Conservation (phyloP, 2,329 filamentous ascomycete genomes). For the Arthrobotrys pseudoclavata region DNA sequence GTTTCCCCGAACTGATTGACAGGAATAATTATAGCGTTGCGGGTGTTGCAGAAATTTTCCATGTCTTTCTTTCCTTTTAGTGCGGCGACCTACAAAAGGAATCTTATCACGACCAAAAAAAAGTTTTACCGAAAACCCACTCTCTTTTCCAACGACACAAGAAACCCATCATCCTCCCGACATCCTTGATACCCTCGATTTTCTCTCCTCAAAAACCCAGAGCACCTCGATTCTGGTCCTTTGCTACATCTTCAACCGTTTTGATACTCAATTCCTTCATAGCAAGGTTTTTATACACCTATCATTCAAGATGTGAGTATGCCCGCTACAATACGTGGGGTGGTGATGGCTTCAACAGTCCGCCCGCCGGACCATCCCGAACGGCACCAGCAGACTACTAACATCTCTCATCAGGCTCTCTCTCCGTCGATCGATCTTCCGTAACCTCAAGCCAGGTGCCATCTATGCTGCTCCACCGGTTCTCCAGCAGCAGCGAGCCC, state of each 20-base stretch:
- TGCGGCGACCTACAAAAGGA: conserved; percentile 51
- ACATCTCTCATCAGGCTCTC: conserved; percentile 35
- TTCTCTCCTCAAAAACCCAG: background rate
- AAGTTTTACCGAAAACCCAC: conserved; percentile 56
- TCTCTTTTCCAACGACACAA: conserved; percentile 30
- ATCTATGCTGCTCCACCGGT: conserved; percentile 57
- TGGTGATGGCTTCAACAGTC: conserved; percentile 25
- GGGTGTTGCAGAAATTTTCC: conserved; percentile 60
- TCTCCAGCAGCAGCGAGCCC: conserved; percentile 53
- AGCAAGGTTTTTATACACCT: conserved; percentile 20
- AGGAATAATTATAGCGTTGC: conserved; percentile 29
- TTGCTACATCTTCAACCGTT: background rate
- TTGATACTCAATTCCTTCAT: conserved; percentile 20
- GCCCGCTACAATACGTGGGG: conserved; percentile 30
- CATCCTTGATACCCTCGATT: conserved; percentile 34
- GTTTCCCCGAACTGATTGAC: conserved; percentile 6
- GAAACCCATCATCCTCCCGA: conserved; percentile 29
- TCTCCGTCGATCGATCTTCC: conserved; percentile 59
- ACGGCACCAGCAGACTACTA: conserved; percentile 16
- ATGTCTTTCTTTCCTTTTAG: conserved; percentile 50
- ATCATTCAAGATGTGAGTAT: conserved; percentile 46
- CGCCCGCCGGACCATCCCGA: conserved; percentile 18
- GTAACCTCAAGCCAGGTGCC: conserved; percentile 57
- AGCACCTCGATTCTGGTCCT: conserved; percentile 5
- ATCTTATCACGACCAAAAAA: conserved; percentile 54